Evolutionary conservation across 345 rosid species (phyloP).

Genomic region (Geranium brycei): DNA sequence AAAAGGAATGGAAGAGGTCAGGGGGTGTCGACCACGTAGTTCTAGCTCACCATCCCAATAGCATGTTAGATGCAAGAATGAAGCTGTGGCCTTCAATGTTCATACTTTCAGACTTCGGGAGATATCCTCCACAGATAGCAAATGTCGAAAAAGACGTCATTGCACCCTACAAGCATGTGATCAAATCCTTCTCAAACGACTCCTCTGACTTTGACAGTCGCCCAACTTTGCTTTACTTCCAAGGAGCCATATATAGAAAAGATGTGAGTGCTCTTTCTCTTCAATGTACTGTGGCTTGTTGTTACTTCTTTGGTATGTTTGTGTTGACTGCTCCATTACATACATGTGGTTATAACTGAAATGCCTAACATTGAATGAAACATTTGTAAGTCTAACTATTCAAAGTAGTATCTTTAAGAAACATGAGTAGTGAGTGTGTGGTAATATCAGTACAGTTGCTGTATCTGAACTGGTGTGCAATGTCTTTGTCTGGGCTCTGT

Average conservation of each 20-base stretch:
- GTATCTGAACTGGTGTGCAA: background rate
- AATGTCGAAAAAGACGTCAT: conserved; percentile 79
- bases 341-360: too few relatives aligned
- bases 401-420: background rate
- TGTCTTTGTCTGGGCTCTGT: background rate
- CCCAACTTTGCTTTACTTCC: conserved; percentile 71
- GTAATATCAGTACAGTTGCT: background rate
- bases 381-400: background rate
- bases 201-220: conserved; percentile 55
- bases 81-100: conserved; percentile 72
- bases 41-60: conserved; percentile 92
- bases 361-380: background rate
- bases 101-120: conserved; percentile 78
- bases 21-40: conserved; percentile 71
- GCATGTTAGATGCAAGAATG: conserved; percentile 67
- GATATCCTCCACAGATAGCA: conserved; percentile 76
- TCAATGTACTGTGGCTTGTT: background rate
- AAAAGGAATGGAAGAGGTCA: conserved; percentile 64
- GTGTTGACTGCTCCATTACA: too few relatives aligned
- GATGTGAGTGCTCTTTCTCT: conserved; percentile 44
- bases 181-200: conserved; percentile 47
- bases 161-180: conserved; percentile 84
- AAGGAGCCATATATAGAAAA: conserved; percentile 94
- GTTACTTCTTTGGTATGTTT: background rate
- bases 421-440: background rate